Percentiles rank a stretch among this genome's conserved stretches.
Evolutionary conservation across 371 early-diverging fungal genomes (phyloP).

Genomic region (Mycotypha africana): DNA sequence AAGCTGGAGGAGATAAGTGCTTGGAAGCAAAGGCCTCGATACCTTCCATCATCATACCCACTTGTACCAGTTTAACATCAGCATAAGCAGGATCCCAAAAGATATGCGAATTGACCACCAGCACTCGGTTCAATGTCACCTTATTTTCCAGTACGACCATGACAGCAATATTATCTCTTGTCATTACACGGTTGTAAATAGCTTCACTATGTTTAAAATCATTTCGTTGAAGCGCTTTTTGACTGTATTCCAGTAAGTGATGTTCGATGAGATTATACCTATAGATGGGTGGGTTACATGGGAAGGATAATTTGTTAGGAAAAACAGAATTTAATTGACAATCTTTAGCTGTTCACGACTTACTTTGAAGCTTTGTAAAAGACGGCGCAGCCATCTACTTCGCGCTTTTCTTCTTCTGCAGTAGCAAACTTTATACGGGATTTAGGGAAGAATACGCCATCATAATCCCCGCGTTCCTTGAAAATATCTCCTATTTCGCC

Average conservation of each 20-base stretch:
- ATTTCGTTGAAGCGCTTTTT: conserved; percentile 79
- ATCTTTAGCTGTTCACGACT: too few species aligned
- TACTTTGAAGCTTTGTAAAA: conserved; percentile 87
- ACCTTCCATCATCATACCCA: conserved; percentile 90
- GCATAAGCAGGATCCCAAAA: conserved; percentile 91
- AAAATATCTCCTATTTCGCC: conserved; percentile 76
- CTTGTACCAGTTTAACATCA: conserved; percentile 98
- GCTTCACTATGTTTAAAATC: conserved; percentile 89
- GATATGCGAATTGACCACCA: conserved; percentile 91
- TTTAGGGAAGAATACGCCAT: conserved; percentile 92
- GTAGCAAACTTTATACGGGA: conserved; percentile 88
- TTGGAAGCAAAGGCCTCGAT: conserved; percentile 57
- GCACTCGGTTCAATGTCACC: conserved; percentile 58
- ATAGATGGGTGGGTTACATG: too few species aligned
- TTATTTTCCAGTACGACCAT: conserved; percentile 81
- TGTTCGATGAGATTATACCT: conserved; percentile 64
- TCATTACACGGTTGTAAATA: conserved; percentile 91
- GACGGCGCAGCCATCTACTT: conserved; percentile 97
- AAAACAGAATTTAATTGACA: not conserved
- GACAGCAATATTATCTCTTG: conserved; percentile 95
- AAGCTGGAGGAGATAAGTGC: conserved; percentile 34
- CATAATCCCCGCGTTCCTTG: conserved; percentile 73
- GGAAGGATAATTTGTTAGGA: too few species aligned
- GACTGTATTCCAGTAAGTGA: conserved; percentile 87
- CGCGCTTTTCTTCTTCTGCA: conserved; percentile 78